Evolutionary conservation across 164 flowering plant species (phyloP).

Genomic region (Brasenia schreberi): DNA sequence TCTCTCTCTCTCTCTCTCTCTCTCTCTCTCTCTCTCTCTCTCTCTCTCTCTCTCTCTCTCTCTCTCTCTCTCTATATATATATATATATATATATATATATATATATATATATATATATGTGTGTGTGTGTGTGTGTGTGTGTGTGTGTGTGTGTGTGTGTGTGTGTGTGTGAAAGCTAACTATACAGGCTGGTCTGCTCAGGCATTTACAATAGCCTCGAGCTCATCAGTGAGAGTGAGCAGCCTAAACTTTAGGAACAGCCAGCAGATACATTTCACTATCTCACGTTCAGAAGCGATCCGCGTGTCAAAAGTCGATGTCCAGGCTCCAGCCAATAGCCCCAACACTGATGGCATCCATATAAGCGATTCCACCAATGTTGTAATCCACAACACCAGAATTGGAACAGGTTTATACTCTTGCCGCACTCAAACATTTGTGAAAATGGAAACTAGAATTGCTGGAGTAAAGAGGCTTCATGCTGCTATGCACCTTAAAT

Average conservation of each 20-base stretch:
- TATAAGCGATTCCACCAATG: background rate
- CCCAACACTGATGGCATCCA: constrained; percentile 8
- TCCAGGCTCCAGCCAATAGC: constrained; percentile 1
- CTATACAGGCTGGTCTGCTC: constrained; percentile 10
- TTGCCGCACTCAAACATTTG: background rate
- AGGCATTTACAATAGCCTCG: constrained; percentile 83
- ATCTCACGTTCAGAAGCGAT: constrained; percentile 48
- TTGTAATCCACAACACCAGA: background rate
- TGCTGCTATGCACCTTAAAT: too few relatives aligned
- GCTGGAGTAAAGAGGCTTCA: too few relatives aligned
- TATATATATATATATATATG: too few relatives aligned
- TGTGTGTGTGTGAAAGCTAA: background rate
- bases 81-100: too few relatives aligned
- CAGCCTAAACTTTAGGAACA: constrained; percentile 63
- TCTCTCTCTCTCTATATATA: too few relatives aligned
- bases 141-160: background rate
- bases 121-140: too few relatives aligned
- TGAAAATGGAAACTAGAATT: too few relatives aligned
- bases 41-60: too few relatives aligned
- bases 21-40: too few relatives aligned
- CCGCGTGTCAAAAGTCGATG: constrained; percentile 17
- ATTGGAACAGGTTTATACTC: constrained; percentile 2
- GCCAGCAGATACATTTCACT: constrained; percentile 85
- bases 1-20: background rate
- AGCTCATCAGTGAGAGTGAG: constrained; percentile 57